Conservation (phyloP, 2,329 filamentous ascomycete genomes). For the Ophiocordyceps camponoti-leonardi region DNA sequence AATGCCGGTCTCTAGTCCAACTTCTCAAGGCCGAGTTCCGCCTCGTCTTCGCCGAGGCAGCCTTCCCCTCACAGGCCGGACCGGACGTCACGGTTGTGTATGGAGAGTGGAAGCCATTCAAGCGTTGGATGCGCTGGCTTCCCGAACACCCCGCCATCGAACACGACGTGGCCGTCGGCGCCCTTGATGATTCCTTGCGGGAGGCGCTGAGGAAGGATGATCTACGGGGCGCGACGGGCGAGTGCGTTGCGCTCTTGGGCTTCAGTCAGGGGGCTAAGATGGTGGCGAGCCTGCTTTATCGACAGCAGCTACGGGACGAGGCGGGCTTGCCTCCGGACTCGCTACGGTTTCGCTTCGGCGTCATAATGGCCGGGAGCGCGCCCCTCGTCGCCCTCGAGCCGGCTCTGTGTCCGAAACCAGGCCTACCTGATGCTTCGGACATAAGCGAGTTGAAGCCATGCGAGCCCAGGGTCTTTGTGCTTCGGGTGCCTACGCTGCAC, state of each 20-base stretch:
- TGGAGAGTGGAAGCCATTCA: slow-evolving; percentile 47
- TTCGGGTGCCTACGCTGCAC: slow-evolving; percentile 17
- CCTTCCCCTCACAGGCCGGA: slow-evolving; percentile 44
- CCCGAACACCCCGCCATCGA: slow-evolving; percentile 19
- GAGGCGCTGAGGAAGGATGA: slow-evolving; percentile 10
- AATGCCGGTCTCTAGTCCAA: slow-evolving; percentile 38
- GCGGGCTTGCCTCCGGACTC: slow-evolving; percentile 11
- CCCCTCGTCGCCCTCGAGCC: slow-evolving; percentile 14
- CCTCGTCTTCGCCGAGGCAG: slow-evolving; percentile 55
- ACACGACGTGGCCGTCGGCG: background rate
- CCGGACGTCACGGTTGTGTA: slow-evolving; percentile 49
- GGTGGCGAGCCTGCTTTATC: slow-evolving; percentile 38
- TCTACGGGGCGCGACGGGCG: slow-evolving; percentile 17
- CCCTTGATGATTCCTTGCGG: slow-evolving; percentile 30
- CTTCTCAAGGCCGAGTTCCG: slow-evolving; percentile 42
- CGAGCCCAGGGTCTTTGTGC: background rate
- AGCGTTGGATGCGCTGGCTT: slow-evolving; percentile 26
- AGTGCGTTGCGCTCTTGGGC: slow-evolving; percentile 43
- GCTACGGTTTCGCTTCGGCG: slow-evolving; percentile 16
- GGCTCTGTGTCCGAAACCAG: slow-evolving; percentile 33
- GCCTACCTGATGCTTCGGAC: slow-evolving; percentile 13
- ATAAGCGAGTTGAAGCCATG: background rate
- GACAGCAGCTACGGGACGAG: slow-evolving; percentile 29
- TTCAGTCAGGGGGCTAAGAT: slow-evolving; percentile 53
- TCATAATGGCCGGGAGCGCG: slow-evolving; percentile 17